Evolutionary conservation across 257 asterid species (phyloP).

Genomic region (Solanum lignicaule): DNA sequence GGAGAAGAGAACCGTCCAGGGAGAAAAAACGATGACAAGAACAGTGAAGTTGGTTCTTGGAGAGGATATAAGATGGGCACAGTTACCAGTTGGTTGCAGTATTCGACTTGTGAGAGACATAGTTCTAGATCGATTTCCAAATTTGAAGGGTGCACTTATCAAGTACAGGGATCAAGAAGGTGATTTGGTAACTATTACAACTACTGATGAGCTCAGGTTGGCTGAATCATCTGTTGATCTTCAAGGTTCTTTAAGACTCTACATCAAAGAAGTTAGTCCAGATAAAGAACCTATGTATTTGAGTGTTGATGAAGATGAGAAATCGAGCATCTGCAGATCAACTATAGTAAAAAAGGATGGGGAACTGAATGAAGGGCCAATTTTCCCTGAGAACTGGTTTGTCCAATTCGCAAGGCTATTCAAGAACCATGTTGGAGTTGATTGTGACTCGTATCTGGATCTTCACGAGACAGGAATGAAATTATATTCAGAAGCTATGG

Average conservation of each 20-base stretch:
- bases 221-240: constrained; percentile 76
- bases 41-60: constrained; percentile 69
- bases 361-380: constrained; percentile 17
- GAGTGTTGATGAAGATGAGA: constrained; percentile 25
- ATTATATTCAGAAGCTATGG: constrained; percentile 85
- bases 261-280: constrained; percentile 75
- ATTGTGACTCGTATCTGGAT: constrained; percentile 74
- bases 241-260: constrained; percentile 58
- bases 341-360: constrained; percentile 13
- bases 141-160: constrained; percentile 65
- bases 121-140: constrained; percentile 58
- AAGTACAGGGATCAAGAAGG: constrained; percentile 92
- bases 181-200: constrained; percentile 82
- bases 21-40: constrained; percentile 43
- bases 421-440: constrained; percentile 81
- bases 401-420: constrained; percentile 74
- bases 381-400: constrained; percentile 69
- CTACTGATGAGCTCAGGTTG: constrained; percentile 70
- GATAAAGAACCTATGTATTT: constrained; percentile 53
- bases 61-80: constrained; percentile 88
- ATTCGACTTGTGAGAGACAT: constrained; percentile 56
- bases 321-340: constrained; percentile 21
- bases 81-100: constrained; percentile 55
- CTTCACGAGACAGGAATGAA: constrained; percentile 83
- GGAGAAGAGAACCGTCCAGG: constrained; percentile 52